A percentile compares a stretch with the other conserved stretches of the same genome.
These are phyloP conservation scores for Ceratocystis harringtonii DNA, from an alignment of 2,329 filamentous ascomycete genomes.

Conservation along the genomic window DNA sequence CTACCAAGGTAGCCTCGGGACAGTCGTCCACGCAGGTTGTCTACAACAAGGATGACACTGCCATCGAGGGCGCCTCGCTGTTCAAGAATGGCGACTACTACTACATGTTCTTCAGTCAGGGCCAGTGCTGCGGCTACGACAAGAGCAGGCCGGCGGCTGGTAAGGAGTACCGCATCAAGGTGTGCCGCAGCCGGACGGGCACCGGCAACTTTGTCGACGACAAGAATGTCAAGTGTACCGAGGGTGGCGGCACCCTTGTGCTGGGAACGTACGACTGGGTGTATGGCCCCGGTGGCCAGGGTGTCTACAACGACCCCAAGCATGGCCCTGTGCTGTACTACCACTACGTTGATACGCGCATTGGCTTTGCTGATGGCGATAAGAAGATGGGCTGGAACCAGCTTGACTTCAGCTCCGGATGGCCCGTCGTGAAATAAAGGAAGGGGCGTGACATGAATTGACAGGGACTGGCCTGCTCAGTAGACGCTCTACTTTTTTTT, in stretches of 20 bases:
- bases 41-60: constrained; percentile 37
- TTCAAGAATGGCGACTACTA: constrained; percentile 42
- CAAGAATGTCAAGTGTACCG: constrained; percentile 37
- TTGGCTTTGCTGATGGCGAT: constrained; percentile 24
- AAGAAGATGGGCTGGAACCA: constrained; percentile 39
- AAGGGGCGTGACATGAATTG: not conserved
- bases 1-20: constrained; percentile 21
- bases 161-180: constrained; percentile 50
- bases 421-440: constrained; percentile 27
- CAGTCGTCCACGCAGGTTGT: constrained; percentile 31
- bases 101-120: constrained; percentile 49
- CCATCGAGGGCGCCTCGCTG: constrained; percentile 42
- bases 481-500: not conserved
- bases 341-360: constrained; percentile 26
- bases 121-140: constrained; percentile 48
- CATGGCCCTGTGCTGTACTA: constrained; percentile 32
- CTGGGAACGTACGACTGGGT: constrained; percentile 43
- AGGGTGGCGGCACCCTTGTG: constrained; percentile 47
- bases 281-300: constrained; percentile 51
- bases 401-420: constrained; percentile 34
- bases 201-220: constrained; percentile 43
- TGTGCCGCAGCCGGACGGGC: constrained; percentile 41
- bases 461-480: not conserved
- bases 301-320: constrained; percentile 24
- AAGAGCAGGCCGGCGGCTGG: constrained; percentile 35